A percentile compares a stretch with the other conserved stretches of the same genome.
These are phyloP conservation scores for Manihot esculenta DNA, from an alignment of 441 rosid species.

Conservation along the genomic window DNA sequence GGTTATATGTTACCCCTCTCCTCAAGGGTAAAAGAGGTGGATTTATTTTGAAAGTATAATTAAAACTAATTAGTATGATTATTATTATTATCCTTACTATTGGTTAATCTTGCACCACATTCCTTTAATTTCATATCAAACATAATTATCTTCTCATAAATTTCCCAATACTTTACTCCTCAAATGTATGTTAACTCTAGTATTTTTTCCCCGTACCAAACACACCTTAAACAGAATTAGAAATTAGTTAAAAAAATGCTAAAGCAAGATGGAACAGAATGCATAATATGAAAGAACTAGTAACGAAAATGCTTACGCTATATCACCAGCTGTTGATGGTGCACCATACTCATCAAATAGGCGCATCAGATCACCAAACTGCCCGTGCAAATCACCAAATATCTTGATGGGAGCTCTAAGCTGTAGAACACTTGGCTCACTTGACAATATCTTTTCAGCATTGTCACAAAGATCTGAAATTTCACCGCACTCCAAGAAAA, in stretches of 20 bases:
- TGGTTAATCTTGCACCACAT: too few relatives aligned
- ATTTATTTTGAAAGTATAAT: too few relatives aligned
- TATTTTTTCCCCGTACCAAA: too few relatives aligned
- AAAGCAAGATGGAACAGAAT: not conserved
- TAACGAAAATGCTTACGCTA: conserved; percentile 66
- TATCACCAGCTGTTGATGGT: conserved; percentile 99
- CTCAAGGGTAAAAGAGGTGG: not conserved
- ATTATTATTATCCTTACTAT: too few relatives aligned
- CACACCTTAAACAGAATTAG: too few relatives aligned
- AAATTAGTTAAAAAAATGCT: conserved; percentile 5
- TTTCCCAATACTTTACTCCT: too few relatives aligned
- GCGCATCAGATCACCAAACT: conserved; percentile 99
- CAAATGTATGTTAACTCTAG: too few relatives aligned
- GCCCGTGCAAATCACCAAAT: conserved; percentile 99
- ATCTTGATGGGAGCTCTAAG: conserved; percentile 92
- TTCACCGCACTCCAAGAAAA: conserved; percentile 97
- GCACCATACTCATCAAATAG: conserved; percentile 98
- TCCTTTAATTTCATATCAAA: too few relatives aligned
- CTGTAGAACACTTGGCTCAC: conserved; percentile 91
- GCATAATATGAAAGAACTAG: not conserved
- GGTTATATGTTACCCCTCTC: too few relatives aligned
- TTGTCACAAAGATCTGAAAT: conserved; percentile 96
- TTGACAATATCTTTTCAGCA: conserved; percentile 82
- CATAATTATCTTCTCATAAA: too few relatives aligned
- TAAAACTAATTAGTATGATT: too few relatives aligned